A percentile compares a stretch with the other conserved stretches of the same genome.
phyloP scores from a whole-genome alignment of 345 rosid species.

The Eucalyptus coolabah region DNA sequence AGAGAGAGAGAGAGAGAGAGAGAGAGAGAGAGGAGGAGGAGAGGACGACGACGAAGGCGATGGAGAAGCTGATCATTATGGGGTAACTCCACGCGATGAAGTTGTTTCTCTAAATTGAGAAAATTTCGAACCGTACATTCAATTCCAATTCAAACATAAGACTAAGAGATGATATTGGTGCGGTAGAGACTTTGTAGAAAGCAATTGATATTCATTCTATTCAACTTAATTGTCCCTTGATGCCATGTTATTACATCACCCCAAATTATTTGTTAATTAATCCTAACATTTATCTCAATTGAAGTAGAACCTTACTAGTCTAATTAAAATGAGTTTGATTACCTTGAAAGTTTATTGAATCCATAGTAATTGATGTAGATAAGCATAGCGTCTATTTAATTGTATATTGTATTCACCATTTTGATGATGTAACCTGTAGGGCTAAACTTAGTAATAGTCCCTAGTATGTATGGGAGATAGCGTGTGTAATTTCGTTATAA shows the following conservation, averaged over 20 bases:
- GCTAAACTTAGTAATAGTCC: not conserved
- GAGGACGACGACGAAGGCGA: not conserved
- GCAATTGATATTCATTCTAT: not conserved
- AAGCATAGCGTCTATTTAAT: not conserved
- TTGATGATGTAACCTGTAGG: not conserved
- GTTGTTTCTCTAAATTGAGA: not conserved
- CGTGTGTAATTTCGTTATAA: not conserved
- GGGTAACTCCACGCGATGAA: not conserved
- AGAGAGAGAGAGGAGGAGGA: not conserved
- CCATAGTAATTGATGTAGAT: too few species aligned
- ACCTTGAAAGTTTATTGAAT: too few species aligned
- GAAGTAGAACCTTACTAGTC: too few species aligned
- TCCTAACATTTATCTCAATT: too few species aligned
- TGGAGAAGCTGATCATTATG: not conserved
- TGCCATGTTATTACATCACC: too few species aligned
- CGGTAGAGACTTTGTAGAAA: not conserved
- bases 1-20: too few species aligned
- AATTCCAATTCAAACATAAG: not conserved
- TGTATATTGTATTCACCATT: not conserved
- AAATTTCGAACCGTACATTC: not conserved
- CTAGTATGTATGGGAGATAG: not conserved
- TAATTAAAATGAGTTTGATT: too few species aligned
- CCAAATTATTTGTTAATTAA: too few species aligned
- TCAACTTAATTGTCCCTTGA: too few species aligned
- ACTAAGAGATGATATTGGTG: not conserved